Base-by-base conservation (phyloP, 306 rosid genomes). In the Malus fusca region DNA sequence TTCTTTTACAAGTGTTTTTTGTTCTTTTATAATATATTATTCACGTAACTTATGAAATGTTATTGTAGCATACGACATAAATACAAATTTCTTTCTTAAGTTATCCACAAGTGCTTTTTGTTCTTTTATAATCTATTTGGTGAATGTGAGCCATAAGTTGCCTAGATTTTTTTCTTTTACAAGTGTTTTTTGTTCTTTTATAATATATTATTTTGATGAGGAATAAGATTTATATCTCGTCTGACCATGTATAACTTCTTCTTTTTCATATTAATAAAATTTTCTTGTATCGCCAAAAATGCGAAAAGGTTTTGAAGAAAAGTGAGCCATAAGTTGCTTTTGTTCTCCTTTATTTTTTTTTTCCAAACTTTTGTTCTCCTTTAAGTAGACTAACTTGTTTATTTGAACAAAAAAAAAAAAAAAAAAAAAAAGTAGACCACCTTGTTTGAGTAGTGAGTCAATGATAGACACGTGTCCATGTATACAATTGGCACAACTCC, bases 261-360 rank as follows among this genome's bases (percentile, higher is more conserved):
- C 1, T 37, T 1, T 7, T 6, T 0, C 0, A 5, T 37, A 1
- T 35, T 35, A 6, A 35, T 35, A 35, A 35, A 35, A 6, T 35
- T 6, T 35, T 1, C 6, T 1, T 0, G 40, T 1, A 35, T 6
- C 40, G 2, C 2, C 2, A 2, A 35, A 35, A 35, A 6, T 0
- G 2, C 40, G 8, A 35, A 6, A 35, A 35, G 2, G 40, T 35
- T 35, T 35, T 35, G 40, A 35, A 35, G 40, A 35, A 35, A 35
- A 35, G 40, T 1, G 8, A 35, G 8, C 40, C 33, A 60, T 60
- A 60, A 25, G 65, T 60, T 63, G 42, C 11, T 30, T 35, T 66
- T 33, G 46, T 66, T 30, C 68, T 15, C 35, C 43, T 4, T 18
- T 25, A 1, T 26, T 25, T 25, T 25, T 25, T 25, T 25, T 26